A percentile compares a stretch with the other conserved stretches of the same genome.
phyloP scores from a whole-genome alignment of 805 yeast genomes.

The Candida schatavii region DNA sequence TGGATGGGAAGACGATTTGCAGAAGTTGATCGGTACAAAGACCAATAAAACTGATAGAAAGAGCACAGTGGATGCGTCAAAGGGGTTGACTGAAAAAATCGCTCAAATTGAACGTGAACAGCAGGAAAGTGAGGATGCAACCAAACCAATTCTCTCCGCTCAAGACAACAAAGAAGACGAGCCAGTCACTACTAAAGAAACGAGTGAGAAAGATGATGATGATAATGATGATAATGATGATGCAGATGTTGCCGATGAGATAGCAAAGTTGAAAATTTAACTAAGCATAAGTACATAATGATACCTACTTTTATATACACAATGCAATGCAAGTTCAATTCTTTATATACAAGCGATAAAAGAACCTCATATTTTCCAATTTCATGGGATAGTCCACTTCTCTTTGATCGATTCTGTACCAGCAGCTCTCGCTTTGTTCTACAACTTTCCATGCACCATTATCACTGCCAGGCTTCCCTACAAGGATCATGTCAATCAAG shows the following conservation, averaged over 20 bases:
- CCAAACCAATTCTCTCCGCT: constrained; percentile 6
- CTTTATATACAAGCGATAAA: constrained; percentile 69
- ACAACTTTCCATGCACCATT: constrained; percentile 65
- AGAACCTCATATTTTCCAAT: constrained; percentile 85
- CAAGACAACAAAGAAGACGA: constrained; percentile 15
- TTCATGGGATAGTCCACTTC: constrained; percentile 59
- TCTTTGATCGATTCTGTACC: constrained; percentile 63
- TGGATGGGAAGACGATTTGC: constrained; percentile 65
- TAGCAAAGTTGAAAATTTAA: constrained; percentile 12
- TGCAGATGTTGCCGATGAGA: constrained; percentile 8
- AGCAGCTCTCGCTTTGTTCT: constrained; percentile 67
- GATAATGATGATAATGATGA: constrained; percentile 6
- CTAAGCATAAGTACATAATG: not conserved
- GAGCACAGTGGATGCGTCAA: not conserved
- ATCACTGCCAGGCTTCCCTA: constrained; percentile 44
- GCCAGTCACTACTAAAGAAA: constrained; percentile 8
- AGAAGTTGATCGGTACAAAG: constrained; percentile 27
- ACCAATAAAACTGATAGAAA: not conserved
- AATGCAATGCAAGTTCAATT: constrained; percentile 18
- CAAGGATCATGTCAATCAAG: constrained; percentile 67
- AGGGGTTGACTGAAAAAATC: not conserved
- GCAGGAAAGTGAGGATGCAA: constrained; percentile 3
- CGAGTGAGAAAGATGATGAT: constrained; percentile 7
- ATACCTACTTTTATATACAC: not conserved
- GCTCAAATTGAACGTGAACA: too few relatives aligned